Base-by-base conservation (phyloP, 1,139 yeast genomes). In the Zygosaccharomyces pseudobailii region DNA sequence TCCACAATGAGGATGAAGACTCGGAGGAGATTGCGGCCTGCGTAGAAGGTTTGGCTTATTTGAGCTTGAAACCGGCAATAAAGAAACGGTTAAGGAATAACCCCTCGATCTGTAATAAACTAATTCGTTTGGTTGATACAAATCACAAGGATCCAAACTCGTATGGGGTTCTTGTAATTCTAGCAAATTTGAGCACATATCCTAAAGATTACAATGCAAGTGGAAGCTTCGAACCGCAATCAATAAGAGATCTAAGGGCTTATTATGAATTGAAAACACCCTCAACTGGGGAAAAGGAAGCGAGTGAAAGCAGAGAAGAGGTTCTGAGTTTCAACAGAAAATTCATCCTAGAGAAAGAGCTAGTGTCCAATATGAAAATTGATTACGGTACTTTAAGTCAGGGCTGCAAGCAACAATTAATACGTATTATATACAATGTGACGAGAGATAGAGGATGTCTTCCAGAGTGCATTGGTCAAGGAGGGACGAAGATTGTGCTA, bases 1-100 rank as follows among this genome's bases (percentile, higher is more conserved):
- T 46, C 7, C 40, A 44, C n/a, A 27, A 38, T 13, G 42, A 38
- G 7, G 36, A 46, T 6, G 48, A 42, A 3, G 42, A 47, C 5
- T 35, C 48, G n/a, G 57, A 54, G n/a, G 53, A 54, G 24, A 27
- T 59, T n/a, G 47, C 55, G 19, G 42, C 46, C 5, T 46, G 58
- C 23, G 48, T 63, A n/a, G 69, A 65, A 50, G 66, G 66, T n/a
- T 49, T 65, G 31, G 66, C 67, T 1, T 65, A 63, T 41, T 45
- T 65, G 27, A 61, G 59, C 33, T 46, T 65, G 40, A 64, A 61
- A 40, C 40, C 55, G 5, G 50, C 61, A 9, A 60, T 62, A 2
- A 60, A 61, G 42, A 45, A 46, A 6, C 34, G 38, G 17, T 39
- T 65, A 9, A 53, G 68, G 33, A 43, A 49, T 10, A 47, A 58